A percentile compares a stretch with the other conserved stretches of the same genome.
Evolutionary conservation across 2,329 filamentous ascomycete species (phyloP).

Genomic region (Calonectria montana): DNA sequence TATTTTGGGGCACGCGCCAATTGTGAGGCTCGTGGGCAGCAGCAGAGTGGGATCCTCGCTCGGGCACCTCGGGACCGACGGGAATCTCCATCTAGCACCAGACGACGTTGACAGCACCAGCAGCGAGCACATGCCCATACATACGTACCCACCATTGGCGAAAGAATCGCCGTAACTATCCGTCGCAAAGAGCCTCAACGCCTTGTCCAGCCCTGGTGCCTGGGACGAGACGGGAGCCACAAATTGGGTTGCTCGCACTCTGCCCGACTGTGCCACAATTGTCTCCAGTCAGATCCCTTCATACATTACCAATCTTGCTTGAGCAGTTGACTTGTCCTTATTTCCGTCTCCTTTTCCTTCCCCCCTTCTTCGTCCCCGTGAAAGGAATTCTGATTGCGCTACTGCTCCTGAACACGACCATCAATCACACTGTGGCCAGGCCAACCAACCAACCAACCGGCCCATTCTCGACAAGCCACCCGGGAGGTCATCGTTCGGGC

Average conservation of each 20-base stretch:
- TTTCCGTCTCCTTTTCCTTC: not conserved
- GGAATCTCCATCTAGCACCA: not conserved
- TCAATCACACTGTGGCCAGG: not conserved
- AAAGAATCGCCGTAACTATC: not conserved
- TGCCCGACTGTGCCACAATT: not conserved
- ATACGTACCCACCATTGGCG: not conserved
- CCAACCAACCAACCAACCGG: not conserved
- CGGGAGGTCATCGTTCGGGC: not conserved
- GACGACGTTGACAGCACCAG: not conserved
- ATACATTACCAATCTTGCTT: not conserved
- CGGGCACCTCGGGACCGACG: constrained; percentile 26
- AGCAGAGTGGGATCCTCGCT: constrained; percentile 7
- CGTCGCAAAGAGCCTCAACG: not conserved
- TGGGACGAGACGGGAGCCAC: not conserved
- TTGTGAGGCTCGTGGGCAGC: constrained; percentile 1
- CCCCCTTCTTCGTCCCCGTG: not conserved
- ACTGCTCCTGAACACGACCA: not conserved
- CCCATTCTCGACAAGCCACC: not conserved
- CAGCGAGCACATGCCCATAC: not conserved
- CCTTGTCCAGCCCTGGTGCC: not conserved
- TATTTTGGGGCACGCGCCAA: constrained; percentile 19
- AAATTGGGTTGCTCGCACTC: not conserved
- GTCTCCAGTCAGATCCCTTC: not conserved
- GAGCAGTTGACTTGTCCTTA: not conserved
- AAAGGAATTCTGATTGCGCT: not conserved